Conservation (phyloP, 192 early-diverging fungal species). For the Rhizophlyctis rosea region DNA sequence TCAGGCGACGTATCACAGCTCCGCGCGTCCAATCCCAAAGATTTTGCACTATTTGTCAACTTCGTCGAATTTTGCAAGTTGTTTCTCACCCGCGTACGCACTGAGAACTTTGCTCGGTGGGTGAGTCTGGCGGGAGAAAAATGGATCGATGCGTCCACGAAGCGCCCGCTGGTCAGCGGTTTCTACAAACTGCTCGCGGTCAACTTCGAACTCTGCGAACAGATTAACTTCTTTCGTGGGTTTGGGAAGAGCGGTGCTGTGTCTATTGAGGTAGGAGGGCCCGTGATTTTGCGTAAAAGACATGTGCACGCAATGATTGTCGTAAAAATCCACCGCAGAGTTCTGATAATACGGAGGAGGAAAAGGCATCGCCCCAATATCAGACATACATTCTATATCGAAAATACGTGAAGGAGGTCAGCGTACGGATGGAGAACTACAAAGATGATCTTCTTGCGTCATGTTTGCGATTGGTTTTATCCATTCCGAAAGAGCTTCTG, state of each 20-base stretch:
- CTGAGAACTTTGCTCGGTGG: slow-evolving; percentile 51
- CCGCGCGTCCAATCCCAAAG: slow-evolving; percentile 53
- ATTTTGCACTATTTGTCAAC: slow-evolving; percentile 68
- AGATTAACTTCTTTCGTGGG: too few species aligned
- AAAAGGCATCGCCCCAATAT: slow-evolving; percentile 21
- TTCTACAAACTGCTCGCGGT: slow-evolving; percentile 66
- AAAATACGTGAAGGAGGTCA: slow-evolving; percentile 59
- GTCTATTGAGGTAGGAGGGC: too few species aligned
- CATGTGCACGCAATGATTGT: too few species aligned
- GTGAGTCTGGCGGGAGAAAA: slow-evolving; percentile 49
- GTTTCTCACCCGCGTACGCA: slow-evolving; percentile 10
- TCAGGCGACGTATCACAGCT: slow-evolving; percentile 52
- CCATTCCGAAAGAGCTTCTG: slow-evolving; percentile 56
- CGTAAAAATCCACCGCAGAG: too few species aligned
- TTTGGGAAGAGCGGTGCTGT: too few species aligned
- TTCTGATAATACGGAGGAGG: too few species aligned
- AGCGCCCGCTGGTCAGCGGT: slow-evolving; percentile 65
- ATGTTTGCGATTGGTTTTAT: slow-evolving; percentile 63
- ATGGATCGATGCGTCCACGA: slow-evolving; percentile 48
- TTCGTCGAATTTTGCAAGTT: slow-evolving; percentile 61
- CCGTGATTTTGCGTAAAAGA: too few species aligned
- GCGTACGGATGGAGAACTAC: slow-evolving; percentile 57
- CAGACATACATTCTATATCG: slow-evolving; percentile 40
- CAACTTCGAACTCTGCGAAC: slow-evolving; percentile 41
- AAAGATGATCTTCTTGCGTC: slow-evolving; percentile 74